A percentile compares a stretch with the other conserved stretches of the same genome.
phyloP scores from a whole-genome alignment of 1,284 basidiomycete genomes.

The Tausonia pullulans region DNA sequence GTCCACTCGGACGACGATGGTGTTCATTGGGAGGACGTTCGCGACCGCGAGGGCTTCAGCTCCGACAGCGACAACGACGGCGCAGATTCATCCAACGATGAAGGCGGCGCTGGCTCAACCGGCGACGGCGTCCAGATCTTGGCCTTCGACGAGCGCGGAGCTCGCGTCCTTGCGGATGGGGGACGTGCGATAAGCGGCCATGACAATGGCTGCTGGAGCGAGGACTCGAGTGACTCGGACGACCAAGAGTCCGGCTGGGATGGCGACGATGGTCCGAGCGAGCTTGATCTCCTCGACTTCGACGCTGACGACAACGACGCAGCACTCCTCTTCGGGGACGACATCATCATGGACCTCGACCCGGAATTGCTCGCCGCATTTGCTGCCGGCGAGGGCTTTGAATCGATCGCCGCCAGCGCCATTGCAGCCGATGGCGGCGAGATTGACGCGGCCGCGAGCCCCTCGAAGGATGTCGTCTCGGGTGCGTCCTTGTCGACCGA shows the following conservation, averaged over 20 bases:
- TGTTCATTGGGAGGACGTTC: not conserved
- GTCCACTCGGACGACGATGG: not conserved
- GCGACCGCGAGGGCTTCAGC: not conserved
- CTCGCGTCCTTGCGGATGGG: constrained; percentile 19
- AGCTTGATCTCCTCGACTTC: constrained; percentile 4
- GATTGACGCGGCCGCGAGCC: too few species aligned
- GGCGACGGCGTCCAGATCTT: constrained; percentile 26
- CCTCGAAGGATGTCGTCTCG: too few species aligned
- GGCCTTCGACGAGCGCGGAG: constrained; percentile 42
- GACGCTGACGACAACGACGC: not conserved
- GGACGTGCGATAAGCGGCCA: too few species aligned
- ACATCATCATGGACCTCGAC: too few species aligned
- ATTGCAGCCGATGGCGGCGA: too few species aligned
- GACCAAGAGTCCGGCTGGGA: not conserved
- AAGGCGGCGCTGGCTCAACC: not conserved
- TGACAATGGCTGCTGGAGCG: not conserved
- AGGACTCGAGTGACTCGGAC: constrained; percentile 17
- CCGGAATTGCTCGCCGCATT: too few species aligned
- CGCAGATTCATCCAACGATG: not conserved
- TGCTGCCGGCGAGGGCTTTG: too few species aligned
- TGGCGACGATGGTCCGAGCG: not conserved
- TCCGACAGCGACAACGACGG: not conserved
- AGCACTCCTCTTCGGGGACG: too few species aligned
- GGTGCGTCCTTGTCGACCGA: too few species aligned
- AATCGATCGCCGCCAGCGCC: too few species aligned